These are phyloP conservation scores for Fusarium sp. DNA, from an alignment of 2,329 filamentous ascomycete genomes.

Conservation along the genomic window DNA sequence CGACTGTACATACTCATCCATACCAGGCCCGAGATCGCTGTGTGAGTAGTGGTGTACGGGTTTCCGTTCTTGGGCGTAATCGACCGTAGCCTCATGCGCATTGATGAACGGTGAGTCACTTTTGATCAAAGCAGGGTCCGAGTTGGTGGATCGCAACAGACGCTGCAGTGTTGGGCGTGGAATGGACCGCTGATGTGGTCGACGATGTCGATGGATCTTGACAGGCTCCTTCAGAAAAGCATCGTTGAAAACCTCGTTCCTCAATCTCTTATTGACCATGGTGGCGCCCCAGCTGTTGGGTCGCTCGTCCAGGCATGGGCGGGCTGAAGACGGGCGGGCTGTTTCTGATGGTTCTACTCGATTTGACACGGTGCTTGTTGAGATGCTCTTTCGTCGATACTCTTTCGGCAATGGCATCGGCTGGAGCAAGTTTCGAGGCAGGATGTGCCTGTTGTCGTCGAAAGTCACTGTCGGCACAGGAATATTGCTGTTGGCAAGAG, in stretches of 20 bases:
- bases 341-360: conserved; percentile 9
- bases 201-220: conserved; percentile 78
- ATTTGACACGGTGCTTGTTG: conserved; percentile 41
- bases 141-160: conserved; percentile 55
- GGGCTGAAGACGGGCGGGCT: neutral
- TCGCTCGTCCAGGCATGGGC: conserved; percentile 61
- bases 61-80: conserved; percentile 17
- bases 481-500: conserved; percentile 70
- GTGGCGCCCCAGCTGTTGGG: conserved; percentile 87
- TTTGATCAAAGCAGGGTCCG: conserved; percentile 53
- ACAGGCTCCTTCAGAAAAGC: conserved; percentile 88
- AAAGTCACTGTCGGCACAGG: conserved; percentile 90
- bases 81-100: neutral
- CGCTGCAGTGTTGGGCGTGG: conserved; percentile 61
- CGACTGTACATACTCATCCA: conserved; percentile 40
- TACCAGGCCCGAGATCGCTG: conserved; percentile 48
- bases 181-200: conserved; percentile 73
- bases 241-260: conserved; percentile 91
- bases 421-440: conserved; percentile 83
- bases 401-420: conserved; percentile 56
- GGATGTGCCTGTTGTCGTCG: conserved; percentile 92
- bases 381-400: conserved; percentile 48
- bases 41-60: conserved; percentile 42
- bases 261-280: conserved; percentile 85
- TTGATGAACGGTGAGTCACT: conserved; percentile 29